Conservation (phyloP, 169 alveolate species). For the Pseudocohnilembus persalinus region DNA sequence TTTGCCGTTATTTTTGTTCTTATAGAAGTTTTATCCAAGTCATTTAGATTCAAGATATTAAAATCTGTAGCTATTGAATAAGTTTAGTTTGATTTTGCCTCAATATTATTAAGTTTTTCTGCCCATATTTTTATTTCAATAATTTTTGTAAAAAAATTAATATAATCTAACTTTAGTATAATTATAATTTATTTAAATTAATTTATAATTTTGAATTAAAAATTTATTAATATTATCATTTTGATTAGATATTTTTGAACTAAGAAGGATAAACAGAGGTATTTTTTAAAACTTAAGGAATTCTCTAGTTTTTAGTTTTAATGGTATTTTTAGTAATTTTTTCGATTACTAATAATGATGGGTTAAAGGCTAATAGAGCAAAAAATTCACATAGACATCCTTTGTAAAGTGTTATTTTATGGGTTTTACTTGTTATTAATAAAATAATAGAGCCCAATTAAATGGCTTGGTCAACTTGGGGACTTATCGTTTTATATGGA, state of each 20-base stretch:
- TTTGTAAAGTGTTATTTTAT: conserved; percentile 8
- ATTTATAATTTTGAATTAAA: too few species aligned
- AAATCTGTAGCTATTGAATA: neutral
- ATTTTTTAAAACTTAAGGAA: neutral
- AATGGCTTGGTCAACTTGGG: neutral
- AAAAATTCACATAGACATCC: conserved; percentile 1
- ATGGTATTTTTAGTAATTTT: conserved; percentile 5
- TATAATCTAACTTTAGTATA: too few species aligned
- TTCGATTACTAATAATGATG: conserved; percentile 1
- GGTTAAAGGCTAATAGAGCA: conserved; percentile 2
- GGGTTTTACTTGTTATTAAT: conserved; percentile 3
- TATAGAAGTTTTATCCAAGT: neutral
- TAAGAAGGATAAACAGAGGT: neutral
- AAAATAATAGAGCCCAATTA: neutral
- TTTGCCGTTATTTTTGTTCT: neutral
- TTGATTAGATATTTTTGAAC: neutral
- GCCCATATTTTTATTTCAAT: conserved; percentile 2
- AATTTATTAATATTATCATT: neutral
- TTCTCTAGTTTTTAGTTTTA: neutral
- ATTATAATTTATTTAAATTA: too few species aligned
- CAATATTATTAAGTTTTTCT: neutral
- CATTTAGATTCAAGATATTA: neutral
- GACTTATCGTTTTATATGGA: conserved; percentile 17
- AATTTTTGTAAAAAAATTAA: neutral
- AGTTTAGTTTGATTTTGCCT: neutral